Conservation (phyloP, 202 grass and related monocot species). For the Zizania palustris region DNA sequence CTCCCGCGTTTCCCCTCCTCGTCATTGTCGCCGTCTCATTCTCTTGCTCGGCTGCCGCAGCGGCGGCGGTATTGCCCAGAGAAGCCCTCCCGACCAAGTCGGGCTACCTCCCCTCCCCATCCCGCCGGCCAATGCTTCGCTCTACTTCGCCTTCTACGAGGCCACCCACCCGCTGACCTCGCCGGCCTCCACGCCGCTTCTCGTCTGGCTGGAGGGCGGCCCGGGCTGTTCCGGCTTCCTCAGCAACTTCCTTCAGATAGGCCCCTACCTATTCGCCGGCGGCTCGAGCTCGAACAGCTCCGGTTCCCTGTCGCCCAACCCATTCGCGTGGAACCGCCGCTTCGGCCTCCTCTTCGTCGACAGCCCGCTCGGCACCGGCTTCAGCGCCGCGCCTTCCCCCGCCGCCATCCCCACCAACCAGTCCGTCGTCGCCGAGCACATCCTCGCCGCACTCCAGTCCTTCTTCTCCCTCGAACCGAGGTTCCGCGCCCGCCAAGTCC, state of each 20-base stretch:
- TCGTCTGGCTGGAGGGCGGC: constrained; percentile 67
- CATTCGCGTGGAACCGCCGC: constrained; percentile 55
- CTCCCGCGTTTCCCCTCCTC: not conserved
- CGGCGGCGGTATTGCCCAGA: constrained; percentile 18
- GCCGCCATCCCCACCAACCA: constrained; percentile 46
- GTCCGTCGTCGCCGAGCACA: constrained; percentile 39
- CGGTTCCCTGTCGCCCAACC: constrained; percentile 43
- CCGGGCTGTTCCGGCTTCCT: constrained; percentile 58
- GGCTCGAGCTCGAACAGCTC: not conserved
- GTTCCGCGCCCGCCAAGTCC: constrained; percentile 59
- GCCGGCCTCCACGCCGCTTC: constrained; percentile 39
- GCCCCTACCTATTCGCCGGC: constrained; percentile 43
- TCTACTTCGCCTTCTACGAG: constrained; percentile 71
- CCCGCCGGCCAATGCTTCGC: constrained; percentile 16
- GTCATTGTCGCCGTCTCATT: not conserved
- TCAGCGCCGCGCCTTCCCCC: constrained; percentile 38
- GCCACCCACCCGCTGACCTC: constrained; percentile 36
- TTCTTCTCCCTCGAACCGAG: constrained; percentile 27
- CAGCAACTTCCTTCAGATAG: constrained; percentile 60
- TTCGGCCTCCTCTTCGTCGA: constrained; percentile 66
- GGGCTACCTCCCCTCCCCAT: constrained; percentile 68
- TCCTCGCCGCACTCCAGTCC: constrained; percentile 38
- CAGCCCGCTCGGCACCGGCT: constrained; percentile 62
- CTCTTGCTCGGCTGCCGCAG: not conserved
- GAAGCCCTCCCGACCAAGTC: constrained; percentile 50